Evolutionary conservation across 2,329 filamentous ascomycete species (phyloP).

Genomic region (Neonectria sp.): DNA sequence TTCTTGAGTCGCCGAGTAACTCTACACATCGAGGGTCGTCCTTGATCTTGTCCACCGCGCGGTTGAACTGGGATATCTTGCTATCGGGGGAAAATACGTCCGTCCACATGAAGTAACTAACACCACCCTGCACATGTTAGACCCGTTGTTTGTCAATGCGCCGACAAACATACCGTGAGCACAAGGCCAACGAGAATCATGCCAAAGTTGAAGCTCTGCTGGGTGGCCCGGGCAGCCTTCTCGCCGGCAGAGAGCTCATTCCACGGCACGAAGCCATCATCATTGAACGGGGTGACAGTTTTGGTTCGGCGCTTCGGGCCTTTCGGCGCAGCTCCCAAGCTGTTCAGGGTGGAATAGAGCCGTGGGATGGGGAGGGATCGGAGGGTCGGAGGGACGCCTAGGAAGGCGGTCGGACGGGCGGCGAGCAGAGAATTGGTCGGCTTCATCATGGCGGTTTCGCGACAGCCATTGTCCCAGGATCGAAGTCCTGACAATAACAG

Average conservation of each 20-base stretch:
- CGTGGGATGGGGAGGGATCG: constrained; percentile 60
- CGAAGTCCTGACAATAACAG: constrained; percentile 28
- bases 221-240: constrained; percentile 87
- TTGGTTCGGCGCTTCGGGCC: constrained; percentile 73
- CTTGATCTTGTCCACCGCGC: constrained; percentile 85
- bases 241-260: constrained; percentile 80
- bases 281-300: constrained; percentile 86
- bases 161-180: constrained; percentile 73
- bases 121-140: constrained; percentile 71
- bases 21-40: constrained; percentile 79
- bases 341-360: constrained; percentile 73
- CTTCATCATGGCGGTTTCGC: constrained; percentile 62
- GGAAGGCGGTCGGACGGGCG: constrained; percentile 52
- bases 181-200: constrained; percentile 82
- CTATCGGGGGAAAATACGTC: constrained; percentile 90
- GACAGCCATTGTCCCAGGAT: constrained; percentile 54
- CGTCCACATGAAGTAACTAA: constrained; percentile 83
- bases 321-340: constrained; percentile 55
- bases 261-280: constrained; percentile 89
- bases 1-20: constrained; percentile 80
- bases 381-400: constrained; percentile 48
- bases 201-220: constrained; percentile 91
- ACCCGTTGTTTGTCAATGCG: constrained; percentile 3
- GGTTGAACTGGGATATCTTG: constrained; percentile 90
- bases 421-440: constrained; percentile 55